These are phyloP conservation scores for Phaeoacremonium minimum DNA, from an alignment of 2,329 filamentous ascomycete species.

Conservation along the genomic window DNA sequence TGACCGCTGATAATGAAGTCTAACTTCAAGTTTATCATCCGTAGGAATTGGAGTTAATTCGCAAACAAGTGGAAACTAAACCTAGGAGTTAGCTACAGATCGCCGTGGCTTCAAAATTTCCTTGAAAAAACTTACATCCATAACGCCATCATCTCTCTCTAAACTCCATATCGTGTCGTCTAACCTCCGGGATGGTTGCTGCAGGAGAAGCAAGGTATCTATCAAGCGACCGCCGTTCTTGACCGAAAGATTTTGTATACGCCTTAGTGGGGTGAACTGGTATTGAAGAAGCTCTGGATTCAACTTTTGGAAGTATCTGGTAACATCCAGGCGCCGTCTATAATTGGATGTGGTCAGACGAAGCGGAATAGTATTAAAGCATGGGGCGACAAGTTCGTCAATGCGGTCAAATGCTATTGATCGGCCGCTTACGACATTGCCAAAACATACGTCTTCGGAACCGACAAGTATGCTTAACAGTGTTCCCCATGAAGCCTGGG, in stretches of 20 bases:
- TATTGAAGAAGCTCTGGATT: conserved; percentile 61
- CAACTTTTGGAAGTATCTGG: conserved; percentile 54
- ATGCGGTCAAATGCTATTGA: conserved; percentile 61
- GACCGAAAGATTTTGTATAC: conserved; percentile 53
- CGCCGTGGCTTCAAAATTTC: no score
- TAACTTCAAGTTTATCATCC: conserved; percentile 50
- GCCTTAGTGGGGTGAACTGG: conserved; percentile 72
- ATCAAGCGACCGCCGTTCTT: conserved; percentile 56
- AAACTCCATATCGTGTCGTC: conserved; percentile 52
- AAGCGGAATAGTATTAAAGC: conserved; percentile 84
- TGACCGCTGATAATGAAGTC: conserved; percentile 58
- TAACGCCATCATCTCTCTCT: conserved; percentile 53
- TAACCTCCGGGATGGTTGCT: conserved; percentile 57
- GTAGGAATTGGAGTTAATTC: conserved; percentile 60
- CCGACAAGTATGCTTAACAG: conserved; percentile 54
- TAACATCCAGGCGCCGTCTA: conserved; percentile 50
- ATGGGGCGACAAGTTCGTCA: conserved; percentile 76
- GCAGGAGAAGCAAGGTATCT: conserved; percentile 76
- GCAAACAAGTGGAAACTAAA: conserved; percentile 65
- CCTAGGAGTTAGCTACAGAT: conserved; percentile 14
- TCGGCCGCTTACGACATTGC: conserved; percentile 79
- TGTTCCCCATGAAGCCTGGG: conserved; percentile 70
- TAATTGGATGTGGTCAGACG: conserved; percentile 48
- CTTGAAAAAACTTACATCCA: conserved; percentile 54
- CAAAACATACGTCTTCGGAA: conserved; percentile 72